These are phyloP conservation scores for Xylariaceae sp. DNA, from an alignment of 2,329 filamentous ascomycete genomes.

Conservation along the genomic window DNA sequence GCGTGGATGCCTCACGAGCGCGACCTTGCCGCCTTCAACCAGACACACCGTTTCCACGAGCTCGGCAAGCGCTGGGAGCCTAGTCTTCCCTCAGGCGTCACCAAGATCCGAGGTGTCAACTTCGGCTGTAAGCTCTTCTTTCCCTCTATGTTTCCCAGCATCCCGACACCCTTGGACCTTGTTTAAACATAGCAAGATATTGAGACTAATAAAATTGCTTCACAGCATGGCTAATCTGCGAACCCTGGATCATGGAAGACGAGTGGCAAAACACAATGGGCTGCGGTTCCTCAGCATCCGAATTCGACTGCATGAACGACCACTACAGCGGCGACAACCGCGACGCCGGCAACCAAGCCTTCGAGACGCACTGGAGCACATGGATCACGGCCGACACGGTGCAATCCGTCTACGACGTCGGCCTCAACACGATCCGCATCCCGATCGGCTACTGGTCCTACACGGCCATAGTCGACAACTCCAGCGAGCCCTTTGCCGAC, in stretches of 20 bases:
- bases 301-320: constrained; percentile 23
- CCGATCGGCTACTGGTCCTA: constrained; percentile 25
- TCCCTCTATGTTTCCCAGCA: too few species aligned
- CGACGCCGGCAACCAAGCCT: constrained; percentile 18
- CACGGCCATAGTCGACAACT: constrained; percentile 20
- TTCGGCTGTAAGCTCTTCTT: constrained; percentile 22
- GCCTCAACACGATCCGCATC: constrained; percentile 23
- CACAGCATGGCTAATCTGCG: constrained; percentile 21
- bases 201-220: constrained; percentile 6
- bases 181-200: too few species aligned
- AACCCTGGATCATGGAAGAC: constrained; percentile 19
- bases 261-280: constrained; percentile 23
- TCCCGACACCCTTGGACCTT: too few species aligned
- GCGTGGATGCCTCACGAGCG: constrained; percentile 32
- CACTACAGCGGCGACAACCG: constrained; percentile 20
- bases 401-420: constrained; percentile 22
- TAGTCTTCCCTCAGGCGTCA: constrained; percentile 20
- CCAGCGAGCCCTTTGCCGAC: constrained; percentile 24
- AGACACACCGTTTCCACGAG: constrained; percentile 29
- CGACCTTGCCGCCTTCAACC: constrained; percentile 32
- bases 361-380: constrained; percentile 19
- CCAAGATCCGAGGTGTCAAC: constrained; percentile 25
- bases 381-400: constrained; percentile 21
- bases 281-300: constrained; percentile 16
- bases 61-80: constrained; percentile 32